Evolutionary conservation across 1,284 basidiomycete genomes (phyloP), one percentile per base, ranked within the genome.

Genomic region (Boletus mariae): DNA sequence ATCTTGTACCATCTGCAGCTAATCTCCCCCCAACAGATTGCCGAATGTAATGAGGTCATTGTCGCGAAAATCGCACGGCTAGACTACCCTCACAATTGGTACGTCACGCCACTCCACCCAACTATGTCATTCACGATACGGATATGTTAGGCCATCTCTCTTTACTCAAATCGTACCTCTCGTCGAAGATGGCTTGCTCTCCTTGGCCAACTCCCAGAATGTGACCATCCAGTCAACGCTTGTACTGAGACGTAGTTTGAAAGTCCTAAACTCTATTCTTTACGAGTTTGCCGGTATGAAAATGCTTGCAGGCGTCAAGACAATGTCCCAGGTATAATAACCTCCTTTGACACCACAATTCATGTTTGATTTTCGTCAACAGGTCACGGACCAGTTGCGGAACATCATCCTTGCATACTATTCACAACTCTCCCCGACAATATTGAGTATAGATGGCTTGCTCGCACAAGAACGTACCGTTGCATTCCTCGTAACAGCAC

Each of bases 11-110:
- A 4, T 45, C 28, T 55, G 48, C 49, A 51, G 28, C 54, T 49
- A 38, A 57, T 49, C 25, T 51, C 44, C 20, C 40, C 41, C 47
- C 32, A 37, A 44, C 58, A 91, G 90, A 87, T 92, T 55, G 80
- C 85, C 28, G 75, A 84, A 54, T 88, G 83, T 62, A 92, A 91
- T 58, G 77, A 86, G 61, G 62, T 85, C 31, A 81, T 88, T 29
- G 75, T 88, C 5, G 75, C 80, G 7, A 91, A 84, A 65, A 80
- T 91, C 50, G 82, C 88, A 10, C 80, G 90, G 44, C 67, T 77
- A 29, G 90, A 92, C 62, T 90, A 79, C 65, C 89, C 90, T 11
- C 70, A 65, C 40, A 73, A 73, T 45, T 92, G 89, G 89, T 87
- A 56, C 31, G 69, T 62, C 67, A 52, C 3, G 10, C 15, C 28